Evolutionary conservation across 257 asterid genomes (phyloP).

Genomic region (Echites panduratus): DNA sequence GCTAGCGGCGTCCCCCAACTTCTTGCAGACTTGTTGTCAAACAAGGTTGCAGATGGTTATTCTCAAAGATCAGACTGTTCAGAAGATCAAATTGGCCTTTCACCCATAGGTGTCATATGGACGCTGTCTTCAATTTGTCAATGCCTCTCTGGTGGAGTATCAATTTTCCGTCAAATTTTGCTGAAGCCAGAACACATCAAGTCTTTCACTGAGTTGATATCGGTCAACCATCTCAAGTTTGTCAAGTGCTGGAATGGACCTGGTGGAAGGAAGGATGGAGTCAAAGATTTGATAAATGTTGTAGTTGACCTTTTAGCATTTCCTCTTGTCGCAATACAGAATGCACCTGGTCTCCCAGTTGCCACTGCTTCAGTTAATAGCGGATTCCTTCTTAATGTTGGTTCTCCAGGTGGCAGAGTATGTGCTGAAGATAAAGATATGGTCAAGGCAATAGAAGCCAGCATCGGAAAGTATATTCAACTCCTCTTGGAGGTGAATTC

Average conservation of each 20-base stretch:
- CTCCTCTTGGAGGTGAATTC: conserved; percentile 77
- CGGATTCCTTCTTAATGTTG: conserved; percentile 89
- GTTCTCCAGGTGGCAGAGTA: conserved; percentile 91
- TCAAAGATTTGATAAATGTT: conserved; percentile 66
- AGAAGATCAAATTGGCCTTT: conserved; percentile 61
- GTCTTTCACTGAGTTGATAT: conserved; percentile 60
- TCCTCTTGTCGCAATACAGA: conserved; percentile 89
- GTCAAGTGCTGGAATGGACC: conserved; percentile 77
- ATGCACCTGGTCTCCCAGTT: conserved; percentile 71
- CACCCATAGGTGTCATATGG: conserved; percentile 88
- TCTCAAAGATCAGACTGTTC: conserved; percentile 27
- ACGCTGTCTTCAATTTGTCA: conserved; percentile 82
- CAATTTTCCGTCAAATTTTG: conserved; percentile 79
- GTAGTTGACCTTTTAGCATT: conserved; percentile 86
- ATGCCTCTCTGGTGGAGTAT: conserved; percentile 87
- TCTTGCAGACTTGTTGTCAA: conserved; percentile 75
- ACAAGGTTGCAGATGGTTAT: conserved; percentile 39
- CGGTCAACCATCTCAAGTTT: conserved; percentile 70
- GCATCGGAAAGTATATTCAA: conserved; percentile 81
- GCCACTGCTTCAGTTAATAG: conserved; percentile 95
- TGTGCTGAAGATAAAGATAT: conserved; percentile 91
- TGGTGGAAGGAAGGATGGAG: conserved; percentile 87
- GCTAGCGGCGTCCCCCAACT: conserved; percentile 94
- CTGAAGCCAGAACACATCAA: conserved; percentile 66
- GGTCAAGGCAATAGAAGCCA: conserved; percentile 76